Evolutionary conservation across 257 asterid species (phyloP), one percentile per base, ranked within the genome.

Genomic region (Salvia splendens): DNA sequence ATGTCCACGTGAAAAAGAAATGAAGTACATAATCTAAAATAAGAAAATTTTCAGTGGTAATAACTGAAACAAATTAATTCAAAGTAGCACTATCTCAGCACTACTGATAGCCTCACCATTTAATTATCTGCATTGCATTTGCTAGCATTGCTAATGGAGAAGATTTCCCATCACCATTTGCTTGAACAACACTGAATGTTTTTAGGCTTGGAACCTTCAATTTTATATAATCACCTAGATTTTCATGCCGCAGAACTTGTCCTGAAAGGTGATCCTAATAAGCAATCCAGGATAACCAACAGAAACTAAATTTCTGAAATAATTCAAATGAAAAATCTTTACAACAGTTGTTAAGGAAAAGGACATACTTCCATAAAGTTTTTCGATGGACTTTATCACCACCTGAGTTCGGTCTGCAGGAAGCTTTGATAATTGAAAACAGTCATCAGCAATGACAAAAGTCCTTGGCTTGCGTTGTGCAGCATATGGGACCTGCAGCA

Each of bases 171-270:
- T 79, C 86, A 52, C 96, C 92, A 77, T 84, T 87, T 15, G 78
- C 77, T 70, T 83, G 87, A 61, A 67, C 69, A 66, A 51, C 43
- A 45, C 71, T 75, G 70, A 83, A 77, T 43, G 82, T 70, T 30
- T 78, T 80, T 75, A 94, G 84, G 81, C 95, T 85, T 47, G 99
- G 98, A 79, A 91, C 89, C 73, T 89, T 91, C 60, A 77, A 74
- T 28, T 75, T 73, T 70, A 94, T 78, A 83, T 84, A 91, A 75
- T 86, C 87, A 16, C 84, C 80, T 61, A 94, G 87, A 78, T 86
- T 91, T 71, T 85, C 89, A 78, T 79, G 98, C 81, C 86, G 87
- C 73, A 91, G 63, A 74, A 82, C 92, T 91, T 89, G 96, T 82
- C 98, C 99, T 94, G 96, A 64, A 77, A 79, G 45, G 73, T 51